Conservation (phyloP, 2,329 filamentous ascomycete species). For the Penicillium freii region DNA sequence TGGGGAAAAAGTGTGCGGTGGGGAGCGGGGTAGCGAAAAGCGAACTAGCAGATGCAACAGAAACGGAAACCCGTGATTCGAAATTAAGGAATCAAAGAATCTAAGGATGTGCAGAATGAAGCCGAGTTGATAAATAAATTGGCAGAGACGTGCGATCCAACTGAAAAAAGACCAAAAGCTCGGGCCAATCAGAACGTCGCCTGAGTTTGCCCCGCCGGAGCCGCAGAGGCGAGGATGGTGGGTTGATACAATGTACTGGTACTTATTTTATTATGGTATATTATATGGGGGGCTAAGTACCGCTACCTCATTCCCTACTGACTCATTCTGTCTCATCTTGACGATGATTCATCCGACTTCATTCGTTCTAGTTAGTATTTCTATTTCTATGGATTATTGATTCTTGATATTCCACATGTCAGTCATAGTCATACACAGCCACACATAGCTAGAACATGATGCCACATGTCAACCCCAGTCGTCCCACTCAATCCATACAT, state of each 20-base stretch:
- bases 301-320: slow-evolving; percentile 10
- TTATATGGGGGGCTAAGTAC: neutral
- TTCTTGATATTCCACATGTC: neutral
- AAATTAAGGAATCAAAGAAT: neutral
- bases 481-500: neutral
- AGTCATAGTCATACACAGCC: neutral
- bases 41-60: slow-evolving; percentile 3
- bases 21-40: slow-evolving; percentile 11
- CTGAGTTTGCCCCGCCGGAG: slow-evolving; percentile 17
- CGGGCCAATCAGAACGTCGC: slow-evolving; percentile 16
- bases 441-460: neutral
- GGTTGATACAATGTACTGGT: slow-evolving; percentile 5
- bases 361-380: neutral
- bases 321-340: slow-evolving; percentile 29
- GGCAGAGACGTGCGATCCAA: slow-evolving; percentile 12
- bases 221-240: slow-evolving; percentile 9
- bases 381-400: neutral
- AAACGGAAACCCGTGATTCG: neutral
- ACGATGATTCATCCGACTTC: slow-evolving; percentile 9
- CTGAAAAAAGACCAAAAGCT: slow-evolving; percentile 26
- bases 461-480: neutral
- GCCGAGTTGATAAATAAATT: slow-evolving; percentile 12
- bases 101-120: slow-evolving; percentile 2
- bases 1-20: slow-evolving; percentile 5
- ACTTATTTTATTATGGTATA: neutral